Percentiles rank a stretch among this genome's conserved stretches.
Conservation (phyloP, 176 grass and related monocot species). For the Triticum aestivum region DNA sequence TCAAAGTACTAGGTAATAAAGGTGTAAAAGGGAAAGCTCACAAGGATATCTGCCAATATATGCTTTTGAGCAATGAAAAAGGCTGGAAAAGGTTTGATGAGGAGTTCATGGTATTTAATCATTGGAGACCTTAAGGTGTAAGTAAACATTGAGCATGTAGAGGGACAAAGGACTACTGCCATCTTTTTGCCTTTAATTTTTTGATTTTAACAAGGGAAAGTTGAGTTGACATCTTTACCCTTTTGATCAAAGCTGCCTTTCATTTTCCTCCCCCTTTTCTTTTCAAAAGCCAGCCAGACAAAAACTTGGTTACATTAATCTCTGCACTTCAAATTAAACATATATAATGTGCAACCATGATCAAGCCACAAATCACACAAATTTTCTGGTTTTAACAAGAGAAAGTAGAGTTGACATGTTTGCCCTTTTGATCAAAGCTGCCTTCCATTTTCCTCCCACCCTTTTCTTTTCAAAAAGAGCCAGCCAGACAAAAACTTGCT, state of each 20-base stretch:
- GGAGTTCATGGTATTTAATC: not conserved
- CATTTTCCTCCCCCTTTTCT: not conserved
- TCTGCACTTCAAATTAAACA: not conserved
- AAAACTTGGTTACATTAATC: not conserved
- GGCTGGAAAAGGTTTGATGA: not conserved
- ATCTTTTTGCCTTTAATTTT: not conserved
- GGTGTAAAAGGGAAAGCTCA: not conserved
- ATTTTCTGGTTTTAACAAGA: slow-evolving; percentile 4
- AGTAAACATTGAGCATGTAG: not conserved
- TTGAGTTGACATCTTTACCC: not conserved
- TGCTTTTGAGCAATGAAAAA: slow-evolving; percentile 11
- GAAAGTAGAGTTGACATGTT: not conserved
- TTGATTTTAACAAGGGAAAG: not conserved
- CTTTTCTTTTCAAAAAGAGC: slow-evolving; percentile 1
- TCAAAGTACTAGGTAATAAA: not conserved
- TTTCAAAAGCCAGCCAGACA: not conserved
- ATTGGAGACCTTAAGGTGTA: not conserved
- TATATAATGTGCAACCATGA: slow-evolving; percentile 28
- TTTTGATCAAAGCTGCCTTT: slow-evolving; percentile 28
- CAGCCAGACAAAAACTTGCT: slow-evolving; percentile 2
- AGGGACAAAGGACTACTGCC: not conserved
- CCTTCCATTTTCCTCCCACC: not conserved
- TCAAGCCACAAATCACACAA: slow-evolving; percentile 15
- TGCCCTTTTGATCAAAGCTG: slow-evolving; percentile 23
- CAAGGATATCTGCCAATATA: slow-evolving; percentile 5